Base-by-base conservation (phyloP, 208 protist genomes). In the Spongospora subterranea region DNA sequence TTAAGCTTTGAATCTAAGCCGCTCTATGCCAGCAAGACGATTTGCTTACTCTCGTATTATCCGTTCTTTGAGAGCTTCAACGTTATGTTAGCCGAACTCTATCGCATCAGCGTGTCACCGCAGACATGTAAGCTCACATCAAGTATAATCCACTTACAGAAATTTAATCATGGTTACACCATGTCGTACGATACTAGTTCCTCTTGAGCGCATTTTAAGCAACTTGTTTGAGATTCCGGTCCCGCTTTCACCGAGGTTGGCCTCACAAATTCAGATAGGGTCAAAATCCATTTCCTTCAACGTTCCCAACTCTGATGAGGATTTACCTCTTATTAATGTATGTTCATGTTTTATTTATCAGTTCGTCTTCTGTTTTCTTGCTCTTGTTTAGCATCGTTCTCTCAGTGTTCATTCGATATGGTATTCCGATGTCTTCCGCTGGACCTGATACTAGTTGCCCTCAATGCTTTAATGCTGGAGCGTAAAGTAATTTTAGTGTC, bases 201-300 rank as follows among this genome's bases (percentile, higher is more conserved):
- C 54, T 65, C 17, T 65, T 65, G 54, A 65, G 29, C 17, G 20
- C 17, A 17, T 32, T 65, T 29, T 65, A 65, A 32, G 54, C 54
- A 65, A 65, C 29, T 65, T 65, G 54, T 65, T 65, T 65, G 54
- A 65, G 29, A 65, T 65, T 65, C 54, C 54, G 17, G 17, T 65
- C 20, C 54, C 54, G 54, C 54, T 65, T 32, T 32, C 54, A 17
- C 54, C 54, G 17, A 17, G 54, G 29, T 29, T 65, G 54, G 54
- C 54, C 20, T 65, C 54, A 32, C 20, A 65, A 65, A 65, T 65
- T 65, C 54, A 65, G 54, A 65, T 65, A 32, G 54, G 54, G 17
- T 65, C 54, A 32, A 65, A 65, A 65, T 29, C 29, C 54, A 29
- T 65, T 17, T 65, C 54, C 20, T 65, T 65, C 54, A 65, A 65